Evolutionary conservation across 164 flowering plant genomes (phyloP).

Genomic region (Hamamelis virginiana): DNA sequence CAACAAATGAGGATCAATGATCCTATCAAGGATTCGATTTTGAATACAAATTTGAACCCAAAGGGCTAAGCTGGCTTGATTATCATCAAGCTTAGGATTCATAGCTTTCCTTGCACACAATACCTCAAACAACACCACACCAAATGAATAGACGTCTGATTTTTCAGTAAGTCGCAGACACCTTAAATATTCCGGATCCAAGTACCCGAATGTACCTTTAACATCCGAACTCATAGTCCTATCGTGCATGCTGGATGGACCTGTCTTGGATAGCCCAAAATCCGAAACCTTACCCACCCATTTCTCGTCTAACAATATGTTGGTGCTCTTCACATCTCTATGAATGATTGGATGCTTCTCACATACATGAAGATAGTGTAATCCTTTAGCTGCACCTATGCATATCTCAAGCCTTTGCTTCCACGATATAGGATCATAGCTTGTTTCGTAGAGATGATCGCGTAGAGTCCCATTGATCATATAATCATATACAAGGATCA

Average conservation of each 20-base stretch:
- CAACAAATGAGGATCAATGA: slow-evolving; percentile 21
- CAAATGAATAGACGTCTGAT: slow-evolving; percentile 34
- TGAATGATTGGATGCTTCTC: slow-evolving; percentile 21
- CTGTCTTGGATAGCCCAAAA: slow-evolving; percentile 36
- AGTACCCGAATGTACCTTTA: slow-evolving; percentile 28
- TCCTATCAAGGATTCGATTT: slow-evolving; percentile 11
- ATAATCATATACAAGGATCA: slow-evolving; percentile 35
- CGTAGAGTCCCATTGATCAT: slow-evolving; percentile 28
- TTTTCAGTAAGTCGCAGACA: slow-evolving; percentile 16
- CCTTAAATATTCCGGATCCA: slow-evolving; percentile 23
- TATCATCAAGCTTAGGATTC: background rate
- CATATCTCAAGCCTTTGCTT: slow-evolving; percentile 30
- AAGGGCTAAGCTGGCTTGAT: slow-evolving; percentile 2
- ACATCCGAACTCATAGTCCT: slow-evolving; percentile 15
- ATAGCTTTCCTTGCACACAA: slow-evolving; percentile 18
- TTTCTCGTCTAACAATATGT: slow-evolving; percentile 30
- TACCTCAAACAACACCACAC: slow-evolving; percentile 32
- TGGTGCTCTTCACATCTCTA: slow-evolving; percentile 29
- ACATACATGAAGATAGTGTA: slow-evolving; percentile 29
- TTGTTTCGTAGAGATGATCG: slow-evolving; percentile 18
- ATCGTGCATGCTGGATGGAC: background rate
- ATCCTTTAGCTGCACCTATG: slow-evolving; percentile 29
- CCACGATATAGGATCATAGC: slow-evolving; percentile 24
- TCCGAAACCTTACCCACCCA: slow-evolving; percentile 32
- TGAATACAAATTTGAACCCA: slow-evolving; percentile 9